A percentile compares a stretch with the other conserved stretches of the same genome.
phyloP scores from a whole-genome alignment of 768 basidiomycete species.

The Austroboletus eburneus region DNA sequence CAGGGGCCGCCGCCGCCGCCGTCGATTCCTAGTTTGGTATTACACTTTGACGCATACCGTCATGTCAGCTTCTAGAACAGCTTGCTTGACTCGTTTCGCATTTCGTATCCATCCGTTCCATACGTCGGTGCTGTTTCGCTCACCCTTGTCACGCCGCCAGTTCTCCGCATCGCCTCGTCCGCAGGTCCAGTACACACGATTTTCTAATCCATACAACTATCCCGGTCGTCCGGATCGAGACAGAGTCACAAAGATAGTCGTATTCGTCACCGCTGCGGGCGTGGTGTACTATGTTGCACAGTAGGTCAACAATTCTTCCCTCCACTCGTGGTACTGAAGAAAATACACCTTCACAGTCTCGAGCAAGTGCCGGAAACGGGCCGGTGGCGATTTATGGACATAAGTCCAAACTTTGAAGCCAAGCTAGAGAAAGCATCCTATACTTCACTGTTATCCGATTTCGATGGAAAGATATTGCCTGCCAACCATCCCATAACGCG shows the following conservation, averaged over 20 bases:
- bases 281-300: slow-evolving; percentile 28
- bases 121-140: neutral
- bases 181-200: slow-evolving; percentile 26
- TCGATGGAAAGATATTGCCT: slow-evolving; percentile 54
- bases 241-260: slow-evolving; percentile 11
- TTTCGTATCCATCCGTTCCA: neutral
- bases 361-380: slow-evolving; percentile 87
- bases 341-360: slow-evolving; percentile 43
- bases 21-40: too few species aligned
- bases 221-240: slow-evolving; percentile 5
- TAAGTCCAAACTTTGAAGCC: slow-evolving; percentile 53
- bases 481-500: slow-evolving; percentile 58
- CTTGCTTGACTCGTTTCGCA: too few species aligned
- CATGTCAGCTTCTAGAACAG: too few species aligned
- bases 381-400: slow-evolving; percentile 85
- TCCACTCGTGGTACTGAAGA: too few species aligned
- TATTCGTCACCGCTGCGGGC: slow-evolving; percentile 18
- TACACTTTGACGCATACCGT: too few species aligned
- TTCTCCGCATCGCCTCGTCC: slow-evolving; percentile 20
- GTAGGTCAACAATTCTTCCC: slow-evolving; percentile 15
- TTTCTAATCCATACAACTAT: slow-evolving; percentile 14
- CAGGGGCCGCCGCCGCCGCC: too few species aligned
- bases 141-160: slow-evolving; percentile 4
- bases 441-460: slow-evolving; percentile 47
- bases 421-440: slow-evolving; percentile 42